A percentile compares a stretch with the other conserved stretches of the same genome.
Conservation (phyloP, 805 yeast genomes). For the Saccharomyces jurei region DNA sequence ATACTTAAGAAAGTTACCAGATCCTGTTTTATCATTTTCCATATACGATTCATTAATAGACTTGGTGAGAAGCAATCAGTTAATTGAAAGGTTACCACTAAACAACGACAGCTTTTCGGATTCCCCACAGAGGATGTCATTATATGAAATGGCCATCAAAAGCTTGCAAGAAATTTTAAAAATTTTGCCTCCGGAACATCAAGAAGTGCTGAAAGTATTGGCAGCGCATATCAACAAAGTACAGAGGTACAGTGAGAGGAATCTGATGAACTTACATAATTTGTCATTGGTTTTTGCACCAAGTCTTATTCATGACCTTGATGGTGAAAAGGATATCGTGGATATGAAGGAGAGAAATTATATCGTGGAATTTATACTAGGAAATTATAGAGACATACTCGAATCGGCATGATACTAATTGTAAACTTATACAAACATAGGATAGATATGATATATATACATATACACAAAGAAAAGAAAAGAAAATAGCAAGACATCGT, state of each 20-base stretch:
- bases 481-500: background rate
- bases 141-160: conserved; percentile 20
- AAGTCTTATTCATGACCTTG: conserved; percentile 69
- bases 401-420: background rate
- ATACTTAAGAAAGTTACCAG: conserved; percentile 75
- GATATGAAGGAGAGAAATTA: conserved; percentile 80
- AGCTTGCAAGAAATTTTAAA: conserved; percentile 40
- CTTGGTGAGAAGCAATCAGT: conserved; percentile 35
- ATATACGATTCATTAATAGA: conserved; percentile 60
- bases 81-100: conserved; percentile 17
- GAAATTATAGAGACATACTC: conserved; percentile 31
- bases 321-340: conserved; percentile 71
- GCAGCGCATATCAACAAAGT: conserved; percentile 60
- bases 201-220: conserved; percentile 45
- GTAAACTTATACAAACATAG: background rate
- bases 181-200: conserved; percentile 62
- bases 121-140: conserved; percentile 1
- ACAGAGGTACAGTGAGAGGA: conserved; percentile 42
- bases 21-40: conserved; percentile 70
- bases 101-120: conserved; percentile 7
- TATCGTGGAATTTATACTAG: conserved; percentile 64
- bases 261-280: conserved; percentile 78
- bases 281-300: conserved; percentile 93
- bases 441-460: background rate
- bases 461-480: background rate